A percentile compares a stretch with the other conserved stretches of the same genome.
Evolutionary conservation across 2,329 filamentous ascomycete genomes (phyloP).

Genomic region (Pseudocercospora musae): DNA sequence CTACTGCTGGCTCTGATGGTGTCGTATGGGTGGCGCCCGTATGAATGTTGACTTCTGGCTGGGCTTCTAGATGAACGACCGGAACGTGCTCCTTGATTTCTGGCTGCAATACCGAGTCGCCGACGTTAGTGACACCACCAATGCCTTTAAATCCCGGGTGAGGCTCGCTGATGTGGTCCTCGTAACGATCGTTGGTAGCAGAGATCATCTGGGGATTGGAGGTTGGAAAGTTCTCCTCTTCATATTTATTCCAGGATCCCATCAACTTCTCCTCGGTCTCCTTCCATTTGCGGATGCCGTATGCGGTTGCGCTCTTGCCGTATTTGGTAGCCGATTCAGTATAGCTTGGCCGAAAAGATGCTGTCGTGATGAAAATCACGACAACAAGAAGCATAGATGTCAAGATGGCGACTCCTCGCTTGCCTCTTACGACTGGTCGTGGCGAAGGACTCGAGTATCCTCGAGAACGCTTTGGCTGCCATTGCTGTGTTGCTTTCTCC

Average conservation of each 20-base stretch:
- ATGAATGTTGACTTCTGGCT: neutral
- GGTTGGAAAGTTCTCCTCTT: conserved; percentile 12
- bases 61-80: neutral
- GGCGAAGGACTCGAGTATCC: neutral
- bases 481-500: conserved; percentile 3
- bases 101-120: neutral
- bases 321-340: conserved; percentile 1
- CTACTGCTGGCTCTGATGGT: neutral
- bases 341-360: conserved; percentile 10
- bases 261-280: conserved; percentile 10
- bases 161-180: conserved; percentile 1
- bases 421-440: conserved; percentile 7
- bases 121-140: neutral
- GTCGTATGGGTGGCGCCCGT: neutral
- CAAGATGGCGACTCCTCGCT: conserved; percentile 9
- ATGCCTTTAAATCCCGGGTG: neutral
- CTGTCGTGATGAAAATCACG: conserved; percentile 13
- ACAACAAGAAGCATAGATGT: conserved; percentile 11
- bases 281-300: conserved; percentile 12
- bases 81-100: neutral
- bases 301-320: conserved; percentile 1
- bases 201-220: conserved; percentile 9
- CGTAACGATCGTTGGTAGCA: neutral
- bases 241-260: conserved; percentile 13
- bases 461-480: neutral